Base-by-base conservation (phyloP, 805 yeast genomes). In the Sugiyamaella floridensis region DNA sequence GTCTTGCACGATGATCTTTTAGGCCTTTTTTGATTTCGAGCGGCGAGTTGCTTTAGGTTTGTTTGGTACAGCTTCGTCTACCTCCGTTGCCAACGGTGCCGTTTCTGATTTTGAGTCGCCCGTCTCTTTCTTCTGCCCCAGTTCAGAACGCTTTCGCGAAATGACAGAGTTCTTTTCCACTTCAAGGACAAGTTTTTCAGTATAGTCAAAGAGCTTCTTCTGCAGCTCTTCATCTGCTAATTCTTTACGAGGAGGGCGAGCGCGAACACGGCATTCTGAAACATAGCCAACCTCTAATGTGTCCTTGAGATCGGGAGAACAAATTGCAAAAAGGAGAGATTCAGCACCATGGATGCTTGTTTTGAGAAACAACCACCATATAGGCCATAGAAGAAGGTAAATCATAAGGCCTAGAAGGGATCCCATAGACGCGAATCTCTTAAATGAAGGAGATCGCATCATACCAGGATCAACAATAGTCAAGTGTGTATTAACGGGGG, bases 381-480 rank as follows among this genome's bases (percentile, higher is more conserved):
- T 48, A 9, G 99, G 99, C 72, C 84, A 86, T 43, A 85, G 52
- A 2, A 89, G 7, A 29, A 89, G 55, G 63, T 92, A 83, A 0
- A 88, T 9, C 4, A 89, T 55, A 37, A 86, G 68, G 2, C 88
- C 83, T 58, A 74, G 60, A 2, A 92, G 60, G 0, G 87, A 74
- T 0, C 98, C 97, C 70, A 86, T 77, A 16, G 93, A 81, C 4
- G 89, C 53, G 37, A 83, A 80, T 52, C 97, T 77, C 59, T 93
- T 81, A 41, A 92, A 83, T 22, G 95, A 81, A 1, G 96, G 87
- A 1, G 96, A 82, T 59, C 98, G 77, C 85, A 88, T 86, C 37
- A 90, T 60, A 1, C 99, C 99, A 0, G 99, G 98, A 63, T 93
- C 93, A 4, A 87, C 93, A 51, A 89, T 63, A 53, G 84, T 78